Conservation (phyloP, 139 green algal species). For the Ulvella scutata region DNA sequence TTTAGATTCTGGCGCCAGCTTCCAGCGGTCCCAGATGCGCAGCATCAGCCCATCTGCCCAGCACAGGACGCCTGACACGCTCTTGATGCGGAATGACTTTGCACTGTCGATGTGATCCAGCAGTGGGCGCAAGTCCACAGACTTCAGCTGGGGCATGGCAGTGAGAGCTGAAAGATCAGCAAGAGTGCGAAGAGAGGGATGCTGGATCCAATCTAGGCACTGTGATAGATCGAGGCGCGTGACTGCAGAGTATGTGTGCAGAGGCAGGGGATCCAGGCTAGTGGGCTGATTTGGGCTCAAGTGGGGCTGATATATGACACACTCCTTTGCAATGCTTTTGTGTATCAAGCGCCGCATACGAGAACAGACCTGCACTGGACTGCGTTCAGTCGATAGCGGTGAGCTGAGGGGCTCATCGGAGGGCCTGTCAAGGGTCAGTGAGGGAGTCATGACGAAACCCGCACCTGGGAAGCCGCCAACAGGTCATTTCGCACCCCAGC, state of each 20-base stretch:
- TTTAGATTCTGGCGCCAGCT: neutral
- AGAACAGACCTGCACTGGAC: neutral
- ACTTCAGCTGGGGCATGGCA: neutral
- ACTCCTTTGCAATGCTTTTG: neutral
- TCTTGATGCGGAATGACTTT: neutral
- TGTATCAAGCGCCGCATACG: neutral
- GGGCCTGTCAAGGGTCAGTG: too few species aligned
- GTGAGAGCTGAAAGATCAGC: neutral
- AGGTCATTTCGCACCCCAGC: neutral
- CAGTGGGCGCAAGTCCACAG: neutral
- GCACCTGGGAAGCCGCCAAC: neutral
- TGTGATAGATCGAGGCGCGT: conserved; percentile 1
- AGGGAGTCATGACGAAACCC: too few species aligned
- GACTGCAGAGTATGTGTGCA: neutral
- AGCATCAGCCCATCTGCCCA: neutral
- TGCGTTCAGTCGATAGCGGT: too few species aligned
- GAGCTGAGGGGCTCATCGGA: too few species aligned
- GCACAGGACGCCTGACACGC: neutral
- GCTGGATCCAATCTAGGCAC: neutral
- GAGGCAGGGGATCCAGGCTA: neutral
- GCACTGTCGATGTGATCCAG: neutral
- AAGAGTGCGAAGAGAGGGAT: neutral
- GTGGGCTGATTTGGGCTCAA: neutral
- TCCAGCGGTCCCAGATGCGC: conserved; percentile 3
- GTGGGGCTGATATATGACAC: neutral